Conservation (phyloP, 257 asterid genomes). For the Fraxinus cuspidata region DNA sequence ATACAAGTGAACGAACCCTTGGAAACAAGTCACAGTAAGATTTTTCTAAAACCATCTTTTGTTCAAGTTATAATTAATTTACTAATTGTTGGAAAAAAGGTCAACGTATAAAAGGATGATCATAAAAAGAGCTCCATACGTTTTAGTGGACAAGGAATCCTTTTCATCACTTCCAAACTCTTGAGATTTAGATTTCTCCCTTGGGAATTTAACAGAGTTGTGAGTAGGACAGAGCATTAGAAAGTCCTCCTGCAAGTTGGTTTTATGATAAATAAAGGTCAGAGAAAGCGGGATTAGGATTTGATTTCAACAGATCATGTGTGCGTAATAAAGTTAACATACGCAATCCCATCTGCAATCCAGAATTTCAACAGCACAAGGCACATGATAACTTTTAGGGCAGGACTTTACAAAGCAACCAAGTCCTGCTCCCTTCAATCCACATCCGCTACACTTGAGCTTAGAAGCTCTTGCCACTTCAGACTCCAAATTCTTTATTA, state of each 20-base stretch:
- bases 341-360: constrained; percentile 93
- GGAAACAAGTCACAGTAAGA: neutral
- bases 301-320: neutral
- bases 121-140: constrained; percentile 35
- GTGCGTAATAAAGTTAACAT: constrained; percentile 24
- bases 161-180: constrained; percentile 33
- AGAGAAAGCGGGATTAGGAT: constrained; percentile 5
- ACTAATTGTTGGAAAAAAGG: neutral
- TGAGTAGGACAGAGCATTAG: constrained; percentile 83
- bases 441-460: constrained; percentile 89
- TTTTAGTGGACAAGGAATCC: constrained; percentile 34
- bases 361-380: constrained; percentile 68
- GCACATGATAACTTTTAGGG: constrained; percentile 77
- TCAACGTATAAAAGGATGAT: neutral
- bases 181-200: constrained; percentile 52
- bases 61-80: neutral
- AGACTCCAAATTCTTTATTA: constrained; percentile 68
- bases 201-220: constrained; percentile 64
- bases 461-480: constrained; percentile 85
- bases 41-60: neutral
- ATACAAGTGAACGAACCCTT: neutral
- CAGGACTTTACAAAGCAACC: constrained; percentile 87
- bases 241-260: constrained; percentile 57
- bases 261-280: neutral
- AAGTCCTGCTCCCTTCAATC: constrained; percentile 90